These are phyloP conservation scores for Saccharum hybrid DNA, from an alignment of 202 grass and related monocot genomes.

Conservation along the genomic window DNA sequence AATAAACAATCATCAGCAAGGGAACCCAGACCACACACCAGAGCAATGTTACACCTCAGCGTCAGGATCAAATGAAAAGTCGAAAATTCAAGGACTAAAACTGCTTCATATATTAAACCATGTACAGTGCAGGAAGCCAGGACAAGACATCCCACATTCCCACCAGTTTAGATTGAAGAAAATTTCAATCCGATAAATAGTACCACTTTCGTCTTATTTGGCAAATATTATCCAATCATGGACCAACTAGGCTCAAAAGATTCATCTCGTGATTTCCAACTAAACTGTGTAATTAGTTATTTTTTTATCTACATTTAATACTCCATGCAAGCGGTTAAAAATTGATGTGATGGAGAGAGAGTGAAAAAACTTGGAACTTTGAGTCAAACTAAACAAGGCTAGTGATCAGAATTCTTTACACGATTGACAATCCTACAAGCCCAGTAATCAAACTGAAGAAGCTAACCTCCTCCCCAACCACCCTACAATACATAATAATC, in stretches of 20 bases:
- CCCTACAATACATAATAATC: slow-evolving; percentile 36
- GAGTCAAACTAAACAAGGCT: too few species aligned
- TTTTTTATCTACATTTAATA: too few species aligned
- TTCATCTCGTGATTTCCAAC: too few species aligned
- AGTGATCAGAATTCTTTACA: slow-evolving; percentile 37
- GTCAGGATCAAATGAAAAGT: slow-evolving; percentile 7
- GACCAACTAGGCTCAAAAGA: too few species aligned
- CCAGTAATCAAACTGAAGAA: slow-evolving; percentile 36
- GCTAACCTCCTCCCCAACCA: slow-evolving; percentile 35
- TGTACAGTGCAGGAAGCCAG: slow-evolving; percentile 33
- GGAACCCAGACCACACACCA: neutral
- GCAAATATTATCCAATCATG: too few species aligned
- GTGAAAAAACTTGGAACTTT: too few species aligned
- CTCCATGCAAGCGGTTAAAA: too few species aligned
- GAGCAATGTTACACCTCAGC: neutral
- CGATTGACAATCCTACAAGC: slow-evolving; percentile 52
- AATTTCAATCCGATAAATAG: too few species aligned
- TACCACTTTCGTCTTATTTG: too few species aligned
- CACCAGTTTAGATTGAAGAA: too few species aligned
- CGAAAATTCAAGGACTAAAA: slow-evolving; percentile 20
- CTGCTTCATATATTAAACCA: slow-evolving; percentile 45
- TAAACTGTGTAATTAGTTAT: too few species aligned
- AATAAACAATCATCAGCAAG: neutral
- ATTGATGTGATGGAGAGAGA: too few species aligned
- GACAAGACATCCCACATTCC: neutral